Evolutionary conservation across 2,329 filamentous ascomycete species (phyloP).

Genomic region (Microdochium trichocladiopsis): DNA sequence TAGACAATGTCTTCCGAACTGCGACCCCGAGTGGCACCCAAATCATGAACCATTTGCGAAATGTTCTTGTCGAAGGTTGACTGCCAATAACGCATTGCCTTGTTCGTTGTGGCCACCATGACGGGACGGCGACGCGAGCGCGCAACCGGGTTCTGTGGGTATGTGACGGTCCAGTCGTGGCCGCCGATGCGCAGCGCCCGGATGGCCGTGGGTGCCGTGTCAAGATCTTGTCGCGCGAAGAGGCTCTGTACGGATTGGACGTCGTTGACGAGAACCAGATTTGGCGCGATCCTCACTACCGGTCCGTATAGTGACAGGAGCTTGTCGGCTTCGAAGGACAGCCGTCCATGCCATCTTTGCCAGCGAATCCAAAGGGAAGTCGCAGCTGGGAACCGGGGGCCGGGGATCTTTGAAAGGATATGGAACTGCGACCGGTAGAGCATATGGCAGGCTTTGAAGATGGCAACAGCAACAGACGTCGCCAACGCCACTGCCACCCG

Average conservation of each 20-base stretch:
- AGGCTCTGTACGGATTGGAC: conserved; percentile 5
- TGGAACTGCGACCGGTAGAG: not conserved
- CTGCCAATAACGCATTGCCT: conserved; percentile 7
- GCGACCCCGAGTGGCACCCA: conserved; percentile 5
- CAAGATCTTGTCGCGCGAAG: conserved; percentile 8
- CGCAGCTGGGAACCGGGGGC: conserved; percentile 6
- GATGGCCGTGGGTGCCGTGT: conserved; percentile 8
- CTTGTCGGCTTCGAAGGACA: conserved; percentile 7
- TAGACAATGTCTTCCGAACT: conserved; percentile 9
- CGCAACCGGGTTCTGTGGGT: conserved; percentile 7
- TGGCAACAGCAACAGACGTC: too few relatives aligned
- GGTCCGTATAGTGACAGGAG: conserved; percentile 12
- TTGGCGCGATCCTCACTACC: conserved; percentile 13
- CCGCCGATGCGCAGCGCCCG: conserved; percentile 11
- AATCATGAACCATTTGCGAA: conserved; percentile 3
- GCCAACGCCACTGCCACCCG: too few relatives aligned
- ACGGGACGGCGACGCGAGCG: conserved; percentile 8
- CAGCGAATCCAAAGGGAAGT: conserved; percentile 9
- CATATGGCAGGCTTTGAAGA: not conserved
- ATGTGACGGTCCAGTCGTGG: conserved; percentile 12
- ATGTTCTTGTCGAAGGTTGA: conserved; percentile 7
- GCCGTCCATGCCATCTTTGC: conserved; percentile 9
- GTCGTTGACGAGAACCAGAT: conserved; percentile 16
- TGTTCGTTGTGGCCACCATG: conserved; percentile 10
- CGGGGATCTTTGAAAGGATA: conserved; percentile 1